Percentiles rank a stretch among this genome's conserved stretches.
phyloP scores from a whole-genome alignment of 192 early-diverging fungal species.

The Borealophlyctis nickersoniae region DNA sequence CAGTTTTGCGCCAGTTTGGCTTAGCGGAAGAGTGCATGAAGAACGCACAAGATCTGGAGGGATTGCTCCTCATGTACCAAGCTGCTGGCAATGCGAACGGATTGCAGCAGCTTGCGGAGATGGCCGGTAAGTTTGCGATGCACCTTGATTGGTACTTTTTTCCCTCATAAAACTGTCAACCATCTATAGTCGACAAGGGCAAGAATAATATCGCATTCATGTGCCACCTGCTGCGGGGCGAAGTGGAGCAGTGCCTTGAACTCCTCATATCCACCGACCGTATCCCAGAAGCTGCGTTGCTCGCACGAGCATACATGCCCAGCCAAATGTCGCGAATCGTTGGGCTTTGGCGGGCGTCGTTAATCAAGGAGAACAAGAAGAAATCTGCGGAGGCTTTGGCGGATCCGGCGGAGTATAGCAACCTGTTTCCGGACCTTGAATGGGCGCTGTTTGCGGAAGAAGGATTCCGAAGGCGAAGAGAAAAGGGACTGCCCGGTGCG shows the following conservation, averaged over 20 bases:
- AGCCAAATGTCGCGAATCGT: constrained; percentile 52
- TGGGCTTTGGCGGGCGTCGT: constrained; percentile 74
- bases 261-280: constrained; percentile 85
- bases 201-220: constrained; percentile 92
- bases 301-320: constrained; percentile 87
- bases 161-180: not conserved
- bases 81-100: constrained; percentile 80
- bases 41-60: constrained; percentile 86
- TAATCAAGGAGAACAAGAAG: constrained; percentile 64
- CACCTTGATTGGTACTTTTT: not conserved
- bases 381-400: constrained; percentile 89
- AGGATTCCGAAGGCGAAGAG: constrained; percentile 25
- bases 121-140: constrained; percentile 52
- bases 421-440: constrained; percentile 83
- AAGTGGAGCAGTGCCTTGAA: constrained; percentile 78
- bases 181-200: constrained; percentile 53
- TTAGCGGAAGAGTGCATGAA: constrained; percentile 88
- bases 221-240: constrained; percentile 71
- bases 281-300: constrained; percentile 90
- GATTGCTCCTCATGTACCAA: constrained; percentile 86
- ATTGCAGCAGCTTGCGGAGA: constrained; percentile 68
- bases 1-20: constrained; percentile 47
- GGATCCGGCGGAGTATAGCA: constrained; percentile 73
- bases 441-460: constrained; percentile 52
- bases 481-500: constrained; percentile 39